These are phyloP conservation scores for Magnolia changhungtana DNA, from an alignment of 164 flowering plant genomes.

Conservation along the genomic window DNA sequence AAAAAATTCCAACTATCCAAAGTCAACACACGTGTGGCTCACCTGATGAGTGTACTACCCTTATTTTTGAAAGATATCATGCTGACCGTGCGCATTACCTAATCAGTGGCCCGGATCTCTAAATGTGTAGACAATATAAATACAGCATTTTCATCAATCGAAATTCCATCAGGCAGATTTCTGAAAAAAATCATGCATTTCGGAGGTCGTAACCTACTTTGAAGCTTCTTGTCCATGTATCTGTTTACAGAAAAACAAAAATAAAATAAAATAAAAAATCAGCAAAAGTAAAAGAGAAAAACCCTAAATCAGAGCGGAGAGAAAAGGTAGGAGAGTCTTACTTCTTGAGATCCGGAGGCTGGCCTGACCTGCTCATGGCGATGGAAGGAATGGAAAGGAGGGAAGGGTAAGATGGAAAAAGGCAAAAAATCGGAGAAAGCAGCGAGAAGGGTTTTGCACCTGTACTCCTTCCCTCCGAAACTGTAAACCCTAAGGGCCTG, in stretches of 20 bases:
- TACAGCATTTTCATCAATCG: neutral
- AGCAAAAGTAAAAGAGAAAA: neutral
- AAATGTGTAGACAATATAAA: neutral
- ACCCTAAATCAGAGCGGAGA: neutral
- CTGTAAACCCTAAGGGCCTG: neutral
- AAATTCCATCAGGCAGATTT: neutral
- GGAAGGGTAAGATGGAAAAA: neutral
- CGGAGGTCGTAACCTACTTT: slow-evolving; percentile 10
- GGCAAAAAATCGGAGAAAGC: neutral
- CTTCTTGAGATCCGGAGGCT: slow-evolving; percentile 81
- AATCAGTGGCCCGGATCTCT: too few relatives aligned
- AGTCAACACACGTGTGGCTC: too few relatives aligned
- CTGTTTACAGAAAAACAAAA: neutral
- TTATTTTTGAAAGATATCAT: too few relatives aligned
- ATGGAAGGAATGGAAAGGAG: neutral
- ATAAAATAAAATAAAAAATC: neutral
- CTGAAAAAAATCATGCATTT: neutral
- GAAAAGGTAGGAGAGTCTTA: slow-evolving; percentile 19
- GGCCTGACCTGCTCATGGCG: slow-evolving; percentile 67
- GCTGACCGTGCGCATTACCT: too few relatives aligned
- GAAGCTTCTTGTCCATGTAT: slow-evolving; percentile 29
- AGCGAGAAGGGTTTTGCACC: neutral
- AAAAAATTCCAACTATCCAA: too few relatives aligned
- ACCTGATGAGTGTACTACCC: too few relatives aligned
- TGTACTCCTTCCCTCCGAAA: neutral